These are phyloP conservation scores for Chenopodium suecicum DNA, from an alignment of 148 eudicot genomes.

Conservation along the genomic window DNA sequence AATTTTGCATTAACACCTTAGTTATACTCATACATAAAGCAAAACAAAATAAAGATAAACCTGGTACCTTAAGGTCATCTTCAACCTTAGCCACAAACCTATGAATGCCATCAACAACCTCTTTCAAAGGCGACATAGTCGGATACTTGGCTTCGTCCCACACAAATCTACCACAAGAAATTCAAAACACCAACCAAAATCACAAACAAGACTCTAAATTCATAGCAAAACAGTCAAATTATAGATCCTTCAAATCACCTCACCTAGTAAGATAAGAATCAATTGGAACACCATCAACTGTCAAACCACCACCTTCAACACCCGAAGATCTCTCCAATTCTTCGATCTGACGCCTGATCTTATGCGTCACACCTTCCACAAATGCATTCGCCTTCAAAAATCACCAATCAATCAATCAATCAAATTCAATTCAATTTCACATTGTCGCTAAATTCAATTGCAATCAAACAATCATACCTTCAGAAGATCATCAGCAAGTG, in stretches of 20 bases:
- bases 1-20: neutral
- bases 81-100: conserved; percentile 81
- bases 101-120: conserved; percentile 80
- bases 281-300: conserved; percentile 93
- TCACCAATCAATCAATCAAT: conserved; percentile 14
- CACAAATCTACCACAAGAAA: conserved; percentile 58
- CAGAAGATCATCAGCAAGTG: conserved; percentile 84
- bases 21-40: neutral
- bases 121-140: conserved; percentile 85
- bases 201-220: neutral
- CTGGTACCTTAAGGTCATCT: conserved; percentile 91
- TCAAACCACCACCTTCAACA: conserved; percentile 65
- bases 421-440: neutral
- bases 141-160: conserved; percentile 99
- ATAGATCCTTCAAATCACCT: conserved; percentile 22
- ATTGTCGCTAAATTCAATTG: neutral
- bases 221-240: conserved; percentile 9
- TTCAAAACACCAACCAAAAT: neutral
- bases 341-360: conserved; percentile 97
- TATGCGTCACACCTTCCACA: conserved; percentile 83
- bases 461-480: conserved; percentile 44
- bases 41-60: conserved; percentile 8
- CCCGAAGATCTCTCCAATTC: conserved; percentile 86
- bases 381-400: conserved; percentile 64
- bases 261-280: conserved; percentile 93